Evolutionary conservation across 2,329 filamentous ascomycete genomes (phyloP).

Genomic region (Sarocladiaceae sp.): DNA sequence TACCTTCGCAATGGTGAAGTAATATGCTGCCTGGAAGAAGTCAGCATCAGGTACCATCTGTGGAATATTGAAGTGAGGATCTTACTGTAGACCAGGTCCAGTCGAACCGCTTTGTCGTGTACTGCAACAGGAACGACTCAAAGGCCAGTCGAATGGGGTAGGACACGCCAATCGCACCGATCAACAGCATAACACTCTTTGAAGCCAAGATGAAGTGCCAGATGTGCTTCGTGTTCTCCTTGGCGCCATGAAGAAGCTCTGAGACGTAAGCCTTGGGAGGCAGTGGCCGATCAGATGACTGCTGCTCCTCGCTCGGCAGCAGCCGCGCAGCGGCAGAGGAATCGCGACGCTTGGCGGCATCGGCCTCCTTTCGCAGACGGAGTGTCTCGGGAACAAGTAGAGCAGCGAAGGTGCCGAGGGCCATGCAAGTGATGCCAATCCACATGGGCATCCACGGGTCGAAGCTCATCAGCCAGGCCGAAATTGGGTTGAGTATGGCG

Average conservation of each 20-base stretch:
- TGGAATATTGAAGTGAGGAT: not conserved
- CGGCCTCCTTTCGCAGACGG: constrained; percentile 23
- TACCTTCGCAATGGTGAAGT: constrained; percentile 31
- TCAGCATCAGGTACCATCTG: not conserved
- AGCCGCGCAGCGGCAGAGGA: not conserved
- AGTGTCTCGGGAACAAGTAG: constrained; percentile 38
- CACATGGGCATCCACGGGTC: constrained; percentile 35
- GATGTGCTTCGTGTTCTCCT: constrained; percentile 25
- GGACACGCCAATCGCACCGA: constrained; percentile 24
- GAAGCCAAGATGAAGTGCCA: constrained; percentile 35
- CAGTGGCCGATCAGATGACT: not conserved
- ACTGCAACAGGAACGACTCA: constrained; percentile 33
- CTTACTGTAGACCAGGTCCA: constrained; percentile 39
- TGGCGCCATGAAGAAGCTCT: constrained; percentile 10
- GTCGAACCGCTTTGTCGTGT: constrained; percentile 43
- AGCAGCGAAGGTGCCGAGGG: constrained; percentile 21
- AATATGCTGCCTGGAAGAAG: constrained; percentile 29
- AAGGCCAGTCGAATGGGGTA: constrained; percentile 20
- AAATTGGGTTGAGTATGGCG: constrained; percentile 32
- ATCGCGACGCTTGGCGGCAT: constrained; percentile 12
- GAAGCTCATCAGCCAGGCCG: constrained; percentile 31
- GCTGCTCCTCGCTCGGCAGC: not conserved
- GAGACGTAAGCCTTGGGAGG: constrained; percentile 9
- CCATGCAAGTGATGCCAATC: constrained; percentile 24
- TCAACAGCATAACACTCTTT: constrained; percentile 29